Percentiles rank a stretch among this genome's conserved stretches.
Conservation (phyloP, 306 rosid genomes). For the Cicer bijugum region DNA sequence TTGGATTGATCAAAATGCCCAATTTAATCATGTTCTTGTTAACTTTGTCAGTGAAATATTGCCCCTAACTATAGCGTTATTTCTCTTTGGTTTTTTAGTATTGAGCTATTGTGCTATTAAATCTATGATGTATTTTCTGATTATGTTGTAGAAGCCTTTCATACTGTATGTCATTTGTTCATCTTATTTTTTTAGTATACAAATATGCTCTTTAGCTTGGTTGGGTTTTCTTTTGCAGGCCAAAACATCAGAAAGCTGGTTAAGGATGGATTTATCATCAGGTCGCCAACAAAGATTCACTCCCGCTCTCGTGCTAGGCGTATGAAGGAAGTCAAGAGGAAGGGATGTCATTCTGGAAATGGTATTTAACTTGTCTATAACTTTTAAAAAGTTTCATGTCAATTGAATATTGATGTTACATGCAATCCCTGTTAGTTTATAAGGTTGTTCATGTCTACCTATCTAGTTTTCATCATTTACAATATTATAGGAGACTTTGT, state of each 20-base stretch:
- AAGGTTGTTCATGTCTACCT: background rate
- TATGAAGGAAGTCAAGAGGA: slow-evolving; percentile 90
- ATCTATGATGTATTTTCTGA: background rate
- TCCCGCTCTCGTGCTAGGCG: slow-evolving; percentile 93
- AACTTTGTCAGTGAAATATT: background rate
- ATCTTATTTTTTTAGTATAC: background rate
- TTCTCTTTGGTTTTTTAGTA: background rate
- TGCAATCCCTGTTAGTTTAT: background rate
- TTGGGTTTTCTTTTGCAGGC: no score
- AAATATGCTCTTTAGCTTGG: no score
- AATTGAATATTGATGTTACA: no score
- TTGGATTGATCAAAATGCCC: background rate
- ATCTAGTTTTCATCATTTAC: no score
- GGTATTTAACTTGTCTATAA: slow-evolving; percentile 49
- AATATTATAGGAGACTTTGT: no score
- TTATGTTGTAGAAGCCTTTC: background rate
- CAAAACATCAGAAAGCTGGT: no score
- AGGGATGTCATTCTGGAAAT: slow-evolving; percentile 95
- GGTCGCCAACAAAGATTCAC: slow-evolving; percentile 96
- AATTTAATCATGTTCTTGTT: background rate
- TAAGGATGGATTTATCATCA: slow-evolving; percentile 46
- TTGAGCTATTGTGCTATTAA: background rate
- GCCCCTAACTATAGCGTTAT: background rate
- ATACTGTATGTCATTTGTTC: background rate
- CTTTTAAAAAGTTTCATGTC: no score